Evolutionary conservation across 805 yeast genomes (phyloP), one percentile per base, ranked within the genome.

Genomic region (Isabelozyma pseudorhagii): DNA sequence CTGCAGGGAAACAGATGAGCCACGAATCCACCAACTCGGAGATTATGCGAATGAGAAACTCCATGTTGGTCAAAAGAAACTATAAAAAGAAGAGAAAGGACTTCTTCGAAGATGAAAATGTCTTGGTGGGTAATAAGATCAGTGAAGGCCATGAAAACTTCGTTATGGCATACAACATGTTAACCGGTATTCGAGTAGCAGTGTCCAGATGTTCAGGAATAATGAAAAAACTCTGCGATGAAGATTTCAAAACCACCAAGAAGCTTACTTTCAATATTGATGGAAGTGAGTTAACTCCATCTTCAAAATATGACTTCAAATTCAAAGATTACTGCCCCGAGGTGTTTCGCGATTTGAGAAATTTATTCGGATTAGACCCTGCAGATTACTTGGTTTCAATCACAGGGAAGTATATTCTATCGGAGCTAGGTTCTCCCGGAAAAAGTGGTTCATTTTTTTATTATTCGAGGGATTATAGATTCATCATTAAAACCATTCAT

Each of bases 401-500:
- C 56, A 93, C 98, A 0, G 93, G 97, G 17, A 91, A 91, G 66
- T 93, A 93, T 62, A 88, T 94, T 54, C 78, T 94, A 38, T 87
- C 94, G 27, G 97, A 93, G 68, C 74, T 91, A 55, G 96, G 93
- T 17, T 91, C 97, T 1, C 97, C 98, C 0, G 99, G 99, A 3
- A 94, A 94, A 66, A 87, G 96, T 61, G 99, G 99, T 0, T 90
- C 97, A 0, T 93, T 93, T 62, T 94, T 94, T 64, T 94, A 94
- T 72, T 96, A 88, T 67, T 90, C 97, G 5, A 75, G 97, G 52
- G 99, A 96, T 70, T 92, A 85, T 71, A 80, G 93, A 54, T 94
- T 89, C 69, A 94, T 94, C 63, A 96, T 94, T 68, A 94, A 94
- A 66, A 94, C 99, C 0, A 91, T 94, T 48, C 97, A 89, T 64